Percentiles rank a stretch among this genome's conserved stretches.
Evolutionary conservation across 805 yeast species (phyloP).

Genomic region (Ogataea glucozyma): DNA sequence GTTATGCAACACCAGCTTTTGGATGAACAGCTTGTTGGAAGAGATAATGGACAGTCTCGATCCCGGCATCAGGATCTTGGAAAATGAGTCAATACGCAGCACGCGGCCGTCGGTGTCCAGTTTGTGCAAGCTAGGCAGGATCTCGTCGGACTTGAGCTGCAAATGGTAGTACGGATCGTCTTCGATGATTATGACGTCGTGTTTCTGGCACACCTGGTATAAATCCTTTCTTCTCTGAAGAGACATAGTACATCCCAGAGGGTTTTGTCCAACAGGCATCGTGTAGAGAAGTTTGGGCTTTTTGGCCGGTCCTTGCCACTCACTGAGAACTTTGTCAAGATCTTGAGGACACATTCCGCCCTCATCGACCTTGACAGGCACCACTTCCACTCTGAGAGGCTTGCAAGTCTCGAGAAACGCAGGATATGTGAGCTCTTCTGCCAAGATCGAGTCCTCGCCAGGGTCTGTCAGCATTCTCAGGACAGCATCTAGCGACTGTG

Average conservation of each 20-base stretch:
- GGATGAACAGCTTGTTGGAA: slow-evolving; percentile 56
- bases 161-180: slow-evolving; percentile 87
- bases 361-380: slow-evolving; percentile 78
- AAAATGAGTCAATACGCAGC: slow-evolving; percentile 73
- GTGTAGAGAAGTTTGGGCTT: slow-evolving; percentile 66
- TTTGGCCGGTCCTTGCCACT: slow-evolving; percentile 56
- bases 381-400: slow-evolving; percentile 65
- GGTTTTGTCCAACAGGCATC: slow-evolving; percentile 83
- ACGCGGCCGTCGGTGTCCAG: slow-evolving; percentile 79
- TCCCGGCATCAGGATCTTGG: slow-evolving; percentile 81
- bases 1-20: slow-evolving; percentile 54
- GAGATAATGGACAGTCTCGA: slow-evolving; percentile 72
- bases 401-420: slow-evolving; percentile 81
- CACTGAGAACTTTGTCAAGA: slow-evolving; percentile 57
- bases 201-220: slow-evolving; percentile 62
- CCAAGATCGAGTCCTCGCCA: slow-evolving; percentile 74
- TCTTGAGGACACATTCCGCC: slow-evolving; percentile 76
- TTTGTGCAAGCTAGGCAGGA: slow-evolving; percentile 64
- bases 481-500: slow-evolving; percentile 85
- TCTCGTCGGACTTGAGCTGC: slow-evolving; percentile 54
- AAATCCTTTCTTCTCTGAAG: slow-evolving; percentile 56
- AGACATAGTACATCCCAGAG: slow-evolving; percentile 72
- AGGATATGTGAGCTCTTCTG: slow-evolving; percentile 80
- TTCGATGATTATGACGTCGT: slow-evolving; percentile 71
- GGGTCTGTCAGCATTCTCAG: slow-evolving; percentile 74